Evolutionary conservation across 176 grass and related monocot genomes (phyloP).

Genomic region (Typha latifolia): DNA sequence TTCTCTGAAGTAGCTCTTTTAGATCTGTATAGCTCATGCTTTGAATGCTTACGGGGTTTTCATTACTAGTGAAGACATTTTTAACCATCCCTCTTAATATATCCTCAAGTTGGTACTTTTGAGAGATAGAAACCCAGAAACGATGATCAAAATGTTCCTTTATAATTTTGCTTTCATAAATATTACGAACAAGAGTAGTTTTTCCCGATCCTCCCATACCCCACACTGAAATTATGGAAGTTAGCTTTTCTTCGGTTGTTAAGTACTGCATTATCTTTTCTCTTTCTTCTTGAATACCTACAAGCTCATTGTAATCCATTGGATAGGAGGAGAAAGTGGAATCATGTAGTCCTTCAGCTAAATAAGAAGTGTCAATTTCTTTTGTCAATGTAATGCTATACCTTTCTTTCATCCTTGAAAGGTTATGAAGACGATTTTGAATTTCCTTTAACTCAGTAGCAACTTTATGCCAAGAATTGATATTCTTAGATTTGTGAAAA

Average conservation of each 20-base stretch:
- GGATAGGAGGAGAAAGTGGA: not conserved
- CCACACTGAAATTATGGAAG: not conserved
- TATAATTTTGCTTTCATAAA: slow-evolving; percentile 14
- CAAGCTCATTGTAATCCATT: not conserved
- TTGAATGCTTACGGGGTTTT: too few relatives aligned
- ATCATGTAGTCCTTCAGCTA: not conserved
- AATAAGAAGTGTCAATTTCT: not conserved
- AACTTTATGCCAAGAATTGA: not conserved
- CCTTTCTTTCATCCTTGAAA: too few relatives aligned
- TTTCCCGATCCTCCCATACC: slow-evolving; percentile 20
- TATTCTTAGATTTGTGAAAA: not conserved
- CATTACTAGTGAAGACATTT: too few relatives aligned
- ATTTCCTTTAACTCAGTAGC: not conserved
- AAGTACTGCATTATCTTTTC: not conserved
- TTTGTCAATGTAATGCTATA: not conserved
- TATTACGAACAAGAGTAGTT: slow-evolving; percentile 6
- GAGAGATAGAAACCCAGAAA: slow-evolving; percentile 5
- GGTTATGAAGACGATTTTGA: too few relatives aligned
- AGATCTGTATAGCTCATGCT: too few relatives aligned
- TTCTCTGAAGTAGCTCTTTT: slow-evolving; percentile 10
- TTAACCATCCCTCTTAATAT: not conserved
- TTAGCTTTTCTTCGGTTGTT: not conserved
- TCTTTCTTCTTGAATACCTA: not conserved
- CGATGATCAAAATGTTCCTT: not conserved
- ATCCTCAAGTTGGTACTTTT: slow-evolving; percentile 2